Percentiles rank a stretch among this genome's conserved stretches.
Conservation (phyloP, 78 protist species). For the Creolimax fragrantissima region DNA sequence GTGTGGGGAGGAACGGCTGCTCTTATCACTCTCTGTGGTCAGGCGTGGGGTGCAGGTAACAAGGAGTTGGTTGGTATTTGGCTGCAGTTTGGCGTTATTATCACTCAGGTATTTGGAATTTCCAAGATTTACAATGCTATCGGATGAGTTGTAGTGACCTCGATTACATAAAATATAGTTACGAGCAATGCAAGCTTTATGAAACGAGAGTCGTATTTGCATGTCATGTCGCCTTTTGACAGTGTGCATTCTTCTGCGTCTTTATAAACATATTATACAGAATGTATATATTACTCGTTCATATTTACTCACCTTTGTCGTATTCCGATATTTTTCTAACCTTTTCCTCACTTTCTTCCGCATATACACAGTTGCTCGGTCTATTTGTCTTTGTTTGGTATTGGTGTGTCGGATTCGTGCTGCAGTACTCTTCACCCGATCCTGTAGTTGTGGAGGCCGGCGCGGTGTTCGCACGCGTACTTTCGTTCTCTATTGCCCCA, state of each 20-base stretch:
- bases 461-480: neutral
- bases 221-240: too few species aligned
- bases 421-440: neutral
- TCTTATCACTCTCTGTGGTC: conserved; percentile 21
- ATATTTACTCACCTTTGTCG: too few species aligned
- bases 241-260: too few species aligned
- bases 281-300: too few species aligned
- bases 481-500: conserved; percentile 21
- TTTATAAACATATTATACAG: too few species aligned
- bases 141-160: too few species aligned
- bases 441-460: neutral
- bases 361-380: neutral
- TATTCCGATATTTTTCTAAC: too few species aligned
- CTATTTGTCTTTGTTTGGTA: conserved; percentile 21
- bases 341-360: too few species aligned
- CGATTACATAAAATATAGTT: too few species aligned
- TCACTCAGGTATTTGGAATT: neutral
- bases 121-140: too few species aligned
- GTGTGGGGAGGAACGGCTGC: conserved; percentile 23
- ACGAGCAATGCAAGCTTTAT: too few species aligned
- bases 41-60: conserved; percentile 8
- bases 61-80: neutral
- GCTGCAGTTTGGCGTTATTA: conserved; percentile 23
- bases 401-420: conserved; percentile 2
- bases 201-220: too few species aligned